Conservation (phyloP, 192 early-diverging fungal species). For the Linnemannia zychae region DNA sequence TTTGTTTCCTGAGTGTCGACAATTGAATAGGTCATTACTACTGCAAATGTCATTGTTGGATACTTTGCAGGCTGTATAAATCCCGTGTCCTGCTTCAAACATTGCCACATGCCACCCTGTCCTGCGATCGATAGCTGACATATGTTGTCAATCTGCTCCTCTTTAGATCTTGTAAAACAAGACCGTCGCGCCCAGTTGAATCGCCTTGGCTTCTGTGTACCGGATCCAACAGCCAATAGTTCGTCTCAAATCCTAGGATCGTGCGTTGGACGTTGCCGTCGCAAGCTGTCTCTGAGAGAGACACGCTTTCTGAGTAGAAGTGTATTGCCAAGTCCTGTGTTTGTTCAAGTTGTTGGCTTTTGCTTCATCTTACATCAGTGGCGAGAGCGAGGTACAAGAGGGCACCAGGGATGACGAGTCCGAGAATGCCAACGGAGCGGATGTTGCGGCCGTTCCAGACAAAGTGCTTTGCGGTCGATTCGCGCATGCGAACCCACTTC, state of each 20-base stretch:
- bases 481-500: slow-evolving; percentile 59
- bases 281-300: no score
- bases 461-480: slow-evolving; percentile 50
- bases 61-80: neutral
- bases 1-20: neutral
- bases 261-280: no score
- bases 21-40: neutral
- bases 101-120: no score
- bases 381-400: slow-evolving; percentile 35
- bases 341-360: neutral
- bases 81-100: neutral
- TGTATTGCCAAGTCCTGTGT: no score
- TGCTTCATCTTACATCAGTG: slow-evolving; percentile 38
- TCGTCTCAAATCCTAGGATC: no score
- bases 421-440: slow-evolving; percentile 33
- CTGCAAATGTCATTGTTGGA: neutral
- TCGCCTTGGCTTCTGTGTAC: no score
- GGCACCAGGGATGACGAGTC: slow-evolving; percentile 51
- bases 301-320: no score
- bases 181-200: no score
- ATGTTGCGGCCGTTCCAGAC: slow-evolving; percentile 47
- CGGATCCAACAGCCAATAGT: no score
- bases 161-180: no score
- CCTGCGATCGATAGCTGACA: no score
- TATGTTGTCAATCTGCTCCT: no score